Evolutionary conservation across 148 eudicot species (phyloP), one percentile per base, ranked within the genome.

Genomic region (Dysphania ambrosioides): DNA sequence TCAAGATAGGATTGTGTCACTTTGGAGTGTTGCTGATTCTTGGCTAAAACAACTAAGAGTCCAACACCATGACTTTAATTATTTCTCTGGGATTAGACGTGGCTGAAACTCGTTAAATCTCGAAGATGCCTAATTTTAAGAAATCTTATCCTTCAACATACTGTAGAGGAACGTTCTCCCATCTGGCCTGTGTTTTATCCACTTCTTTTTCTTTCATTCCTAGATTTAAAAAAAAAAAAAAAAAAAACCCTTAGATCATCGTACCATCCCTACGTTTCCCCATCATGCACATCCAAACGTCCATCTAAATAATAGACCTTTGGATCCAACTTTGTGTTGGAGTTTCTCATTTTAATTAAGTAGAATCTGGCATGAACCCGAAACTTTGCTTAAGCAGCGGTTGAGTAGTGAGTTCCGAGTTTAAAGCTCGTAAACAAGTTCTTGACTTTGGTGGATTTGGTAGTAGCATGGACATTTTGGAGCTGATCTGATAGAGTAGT

Each of bases 1-100:
- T 85, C 92, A 88, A 29, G 92, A 92, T 61, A 83, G 85, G 69
- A 72, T 91, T n/a, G 80, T 74, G 55, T 88, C 98, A 21, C 88
- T 91, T 10, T 77, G 82, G 62, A 88, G 95, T 68, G 97, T 90
- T n/a, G 97, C 97, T 0, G 97, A 94, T 86, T 94, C 98, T 3
- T 94, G 98, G 98, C 86, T 94, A 60, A 94, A 92, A 86, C 97
- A 94, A 72, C 73, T 94, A 16, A 71, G 86, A 81, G 98, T 91
- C 83, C 89, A 91, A 66, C 98, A 94, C 80, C 98, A 90, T 77
- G 98, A 94, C 82, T 94, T 91, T 77, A 88, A 87, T 84, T 88
- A 82, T 89, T 94, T 94, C 87, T 85, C 81, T 15, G 93, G 98
- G 79, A 76, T 69, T 75, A 85, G 93, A 62, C 87, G 72, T 81